phyloP scores from a whole-genome alignment of 1,284 basidiomycete genomes.

The Cryptococcus sp. region DNA sequence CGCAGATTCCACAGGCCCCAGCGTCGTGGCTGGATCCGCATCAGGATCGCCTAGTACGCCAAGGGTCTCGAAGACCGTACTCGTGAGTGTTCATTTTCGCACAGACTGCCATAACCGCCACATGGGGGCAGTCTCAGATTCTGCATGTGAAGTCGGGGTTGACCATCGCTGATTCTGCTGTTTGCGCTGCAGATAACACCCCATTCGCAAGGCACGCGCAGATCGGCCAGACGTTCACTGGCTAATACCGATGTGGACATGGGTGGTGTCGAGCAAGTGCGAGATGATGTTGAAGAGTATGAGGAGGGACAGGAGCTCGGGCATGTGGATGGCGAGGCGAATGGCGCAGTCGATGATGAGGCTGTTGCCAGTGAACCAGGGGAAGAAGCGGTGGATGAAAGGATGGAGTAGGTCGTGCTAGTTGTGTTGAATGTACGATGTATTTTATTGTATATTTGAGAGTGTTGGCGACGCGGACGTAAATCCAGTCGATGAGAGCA shows the following conservation, averaged over 20 bases:
- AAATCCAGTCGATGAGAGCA: too few species aligned
- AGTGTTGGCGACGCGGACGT: too few species aligned
- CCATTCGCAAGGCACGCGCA: slow-evolving; percentile 33
- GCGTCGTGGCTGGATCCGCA: background rate
- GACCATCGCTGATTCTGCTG: background rate
- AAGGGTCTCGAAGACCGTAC: slow-evolving; percentile 29
- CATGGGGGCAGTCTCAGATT: background rate
- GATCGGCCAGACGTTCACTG: slow-evolving; percentile 30
- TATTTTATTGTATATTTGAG: too few species aligned
- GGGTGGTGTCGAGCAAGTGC: slow-evolving; percentile 9
- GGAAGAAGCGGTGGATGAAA: background rate
- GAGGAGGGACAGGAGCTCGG: background rate
- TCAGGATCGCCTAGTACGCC: slow-evolving; percentile 11
- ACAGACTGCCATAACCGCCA: background rate
- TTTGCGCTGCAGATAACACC: slow-evolving; percentile 28
- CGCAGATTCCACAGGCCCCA: background rate
- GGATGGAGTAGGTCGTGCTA: background rate
- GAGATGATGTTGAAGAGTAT: background rate
- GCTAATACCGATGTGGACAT: slow-evolving; percentile 21
- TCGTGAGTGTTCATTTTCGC: slow-evolving; percentile 15
- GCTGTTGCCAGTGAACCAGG: background rate
- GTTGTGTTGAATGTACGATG: background rate
- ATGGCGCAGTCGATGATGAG: background rate
- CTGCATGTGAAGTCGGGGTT: too few species aligned
- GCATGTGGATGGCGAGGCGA: background rate